phyloP scores from a whole-genome alignment of 768 basidiomycete species.

The Boletus subparvulus region DNA sequence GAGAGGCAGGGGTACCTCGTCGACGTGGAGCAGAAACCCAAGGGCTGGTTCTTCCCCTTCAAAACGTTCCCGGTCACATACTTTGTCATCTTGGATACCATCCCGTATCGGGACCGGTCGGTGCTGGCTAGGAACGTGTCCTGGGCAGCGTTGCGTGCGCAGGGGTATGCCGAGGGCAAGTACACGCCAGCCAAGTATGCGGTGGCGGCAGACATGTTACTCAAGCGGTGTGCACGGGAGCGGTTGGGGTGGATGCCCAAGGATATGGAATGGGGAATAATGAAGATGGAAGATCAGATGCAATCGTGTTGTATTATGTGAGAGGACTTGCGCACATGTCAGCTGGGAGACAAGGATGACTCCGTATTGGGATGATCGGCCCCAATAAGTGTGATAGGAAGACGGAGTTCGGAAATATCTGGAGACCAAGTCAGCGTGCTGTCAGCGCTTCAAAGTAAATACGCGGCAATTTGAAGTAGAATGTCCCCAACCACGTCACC shows the following conservation, averaged over 20 bases:
- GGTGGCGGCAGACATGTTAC: slow-evolving; percentile 14
- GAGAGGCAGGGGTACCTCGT: slow-evolving; percentile 12
- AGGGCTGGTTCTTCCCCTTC: slow-evolving; percentile 26
- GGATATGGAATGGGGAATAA: background rate
- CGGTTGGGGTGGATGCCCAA: slow-evolving; percentile 15
- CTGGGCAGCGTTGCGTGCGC: slow-evolving; percentile 26
- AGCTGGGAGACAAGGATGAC: no score
- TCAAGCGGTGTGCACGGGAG: slow-evolving; percentile 12
- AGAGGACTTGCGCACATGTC: no score
- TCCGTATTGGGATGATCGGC: no score
- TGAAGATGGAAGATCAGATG: no score
- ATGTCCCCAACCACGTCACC: no score
- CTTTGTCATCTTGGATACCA: slow-evolving; percentile 22
- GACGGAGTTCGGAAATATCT: no score
- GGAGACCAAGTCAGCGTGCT: no score
- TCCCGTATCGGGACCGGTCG: background rate
- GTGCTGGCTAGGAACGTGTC: background rate
- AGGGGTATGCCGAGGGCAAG: slow-evolving; percentile 23
- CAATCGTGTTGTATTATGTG: no score
- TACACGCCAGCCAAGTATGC: slow-evolving; percentile 11
- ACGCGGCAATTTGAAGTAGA: no score
- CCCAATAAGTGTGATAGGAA: no score
- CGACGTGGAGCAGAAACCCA: background rate
- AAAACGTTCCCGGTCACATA: slow-evolving; percentile 23
- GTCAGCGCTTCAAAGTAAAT: no score